Conservation (phyloP, 2,329 filamentous ascomycete genomes). For the Lojkania enalia region DNA sequence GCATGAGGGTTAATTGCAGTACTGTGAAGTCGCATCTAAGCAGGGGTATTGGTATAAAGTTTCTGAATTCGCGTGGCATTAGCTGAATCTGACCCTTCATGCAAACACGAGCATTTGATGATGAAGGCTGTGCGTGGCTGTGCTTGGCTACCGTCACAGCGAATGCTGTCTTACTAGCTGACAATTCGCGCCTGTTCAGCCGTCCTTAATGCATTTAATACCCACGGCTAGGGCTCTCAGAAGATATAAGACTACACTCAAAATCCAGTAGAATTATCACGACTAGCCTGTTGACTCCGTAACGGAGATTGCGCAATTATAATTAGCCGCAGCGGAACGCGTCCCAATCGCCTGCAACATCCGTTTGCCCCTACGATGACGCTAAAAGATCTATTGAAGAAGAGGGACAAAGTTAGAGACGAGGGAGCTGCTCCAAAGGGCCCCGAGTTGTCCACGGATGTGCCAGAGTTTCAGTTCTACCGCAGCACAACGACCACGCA, state of each 20-base stretch:
- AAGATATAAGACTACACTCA: constrained; percentile 38
- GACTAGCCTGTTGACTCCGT: no score
- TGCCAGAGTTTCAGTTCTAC: constrained; percentile 76
- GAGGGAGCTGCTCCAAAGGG: constrained; percentile 27
- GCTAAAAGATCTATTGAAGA: constrained; percentile 64
- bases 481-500: constrained; percentile 80
- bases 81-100: neutral
- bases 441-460: constrained; percentile 33
- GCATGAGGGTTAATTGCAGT: no score
- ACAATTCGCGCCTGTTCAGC: constrained; percentile 23
- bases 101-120: constrained; percentile 3
- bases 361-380: constrained; percentile 53
- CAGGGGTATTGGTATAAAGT: no score
- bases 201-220: constrained; percentile 29
- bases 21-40: no score
- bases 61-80: neutral
- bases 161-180: constrained; percentile 27
- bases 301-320: neutral
- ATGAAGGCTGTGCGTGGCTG: constrained; percentile 33
- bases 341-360: constrained; percentile 6
- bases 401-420: constrained; percentile 60
- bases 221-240: constrained; percentile 28
- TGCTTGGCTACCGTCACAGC: constrained; percentile 26
- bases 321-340: neutral
- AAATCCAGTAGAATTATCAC: constrained; percentile 25